Percentiles rank a stretch among this genome's conserved stretches.
These are phyloP conservation scores for Spiraea crenata DNA, from an alignment of 331 rosid genomes.

Conservation along the genomic window DNA sequence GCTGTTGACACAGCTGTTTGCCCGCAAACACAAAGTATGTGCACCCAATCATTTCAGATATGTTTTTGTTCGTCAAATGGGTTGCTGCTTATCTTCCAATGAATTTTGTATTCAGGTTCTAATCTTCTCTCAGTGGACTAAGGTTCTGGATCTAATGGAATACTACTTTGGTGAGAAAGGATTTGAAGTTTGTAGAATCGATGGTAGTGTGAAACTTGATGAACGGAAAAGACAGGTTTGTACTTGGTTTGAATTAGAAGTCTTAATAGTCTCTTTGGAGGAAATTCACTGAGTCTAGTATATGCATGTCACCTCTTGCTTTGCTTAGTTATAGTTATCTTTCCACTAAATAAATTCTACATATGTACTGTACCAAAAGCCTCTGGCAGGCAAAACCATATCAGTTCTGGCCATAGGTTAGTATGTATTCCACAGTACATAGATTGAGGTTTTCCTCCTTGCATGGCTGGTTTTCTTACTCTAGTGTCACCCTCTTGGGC, in stretches of 20 bases:
- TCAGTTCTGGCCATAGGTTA: neutral
- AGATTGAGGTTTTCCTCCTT: neutral
- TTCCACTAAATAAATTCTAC: no score
- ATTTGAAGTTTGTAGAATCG: conserved; percentile 84
- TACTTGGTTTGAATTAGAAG: conserved; percentile 20
- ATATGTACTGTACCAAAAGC: neutral
- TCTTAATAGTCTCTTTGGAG: neutral
- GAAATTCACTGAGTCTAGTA: neutral
- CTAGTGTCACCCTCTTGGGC: neutral
- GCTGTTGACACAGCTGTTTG: conserved; percentile 57
- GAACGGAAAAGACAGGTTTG: conserved; percentile 82
- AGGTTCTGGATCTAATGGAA: conserved; percentile 78
- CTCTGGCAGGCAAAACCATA: neutral
- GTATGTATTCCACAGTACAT: neutral
- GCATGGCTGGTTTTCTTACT: neutral
- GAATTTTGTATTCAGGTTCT: conserved; percentile 58
- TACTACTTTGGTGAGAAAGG: conserved; percentile 89
- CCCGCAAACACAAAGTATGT: conserved; percentile 71
- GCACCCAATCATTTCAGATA: conserved; percentile 8
- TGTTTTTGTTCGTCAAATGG: conserved; percentile 18
- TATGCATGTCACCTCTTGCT: neutral
- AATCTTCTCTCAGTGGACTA: conserved; percentile 90
- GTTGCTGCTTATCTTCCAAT: conserved; percentile 26
- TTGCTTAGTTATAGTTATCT: neutral
- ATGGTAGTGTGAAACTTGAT: conserved; percentile 70